These are phyloP conservation scores for Boletus nobilissimus DNA, from an alignment of 1,284 basidiomycete species.

Conservation along the genomic window DNA sequence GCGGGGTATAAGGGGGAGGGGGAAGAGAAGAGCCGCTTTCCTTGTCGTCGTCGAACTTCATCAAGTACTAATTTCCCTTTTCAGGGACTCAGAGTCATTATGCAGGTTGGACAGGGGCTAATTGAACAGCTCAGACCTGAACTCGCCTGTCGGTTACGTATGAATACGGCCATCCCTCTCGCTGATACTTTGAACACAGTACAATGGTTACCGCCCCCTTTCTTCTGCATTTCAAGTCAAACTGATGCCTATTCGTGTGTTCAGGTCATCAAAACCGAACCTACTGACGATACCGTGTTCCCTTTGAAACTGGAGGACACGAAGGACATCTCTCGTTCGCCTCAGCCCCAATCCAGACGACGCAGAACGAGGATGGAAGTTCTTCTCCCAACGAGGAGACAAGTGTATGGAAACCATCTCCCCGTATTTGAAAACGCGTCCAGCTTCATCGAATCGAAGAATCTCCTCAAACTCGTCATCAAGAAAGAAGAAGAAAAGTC, in stretches of 20 bases:
- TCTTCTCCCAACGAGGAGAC: slow-evolving; percentile 28
- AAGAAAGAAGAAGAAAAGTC: slow-evolving; percentile 30
- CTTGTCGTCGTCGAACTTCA: slow-evolving; percentile 27
- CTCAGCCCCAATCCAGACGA: neutral
- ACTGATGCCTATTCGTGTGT: neutral
- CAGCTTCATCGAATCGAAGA: slow-evolving; percentile 19
- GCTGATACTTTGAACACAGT: neutral
- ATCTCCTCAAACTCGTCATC: neutral
- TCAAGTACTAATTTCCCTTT: neutral
- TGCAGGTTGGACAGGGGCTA: neutral
- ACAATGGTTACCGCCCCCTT: slow-evolving; percentile 1
- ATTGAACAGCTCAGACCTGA: neutral
- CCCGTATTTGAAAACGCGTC: slow-evolving; percentile 29
- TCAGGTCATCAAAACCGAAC: slow-evolving; percentile 31
- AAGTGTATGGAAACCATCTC: slow-evolving; percentile 20
- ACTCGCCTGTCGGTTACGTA: slow-evolving; percentile 25
- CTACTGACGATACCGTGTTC: slow-evolving; percentile 5
- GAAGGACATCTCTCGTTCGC: neutral
- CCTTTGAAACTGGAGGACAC: neutral
- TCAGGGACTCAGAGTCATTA: neutral
- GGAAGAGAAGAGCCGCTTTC: neutral
- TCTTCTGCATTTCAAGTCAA: neutral
- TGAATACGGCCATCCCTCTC: neutral
- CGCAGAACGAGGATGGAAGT: slow-evolving; percentile 18
- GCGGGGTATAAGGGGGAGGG: slow-evolving; percentile 39